These are phyloP conservation scores for Tulasnella sp. DNA, from an alignment of 768 basidiomycete genomes.

Conservation along the genomic window DNA sequence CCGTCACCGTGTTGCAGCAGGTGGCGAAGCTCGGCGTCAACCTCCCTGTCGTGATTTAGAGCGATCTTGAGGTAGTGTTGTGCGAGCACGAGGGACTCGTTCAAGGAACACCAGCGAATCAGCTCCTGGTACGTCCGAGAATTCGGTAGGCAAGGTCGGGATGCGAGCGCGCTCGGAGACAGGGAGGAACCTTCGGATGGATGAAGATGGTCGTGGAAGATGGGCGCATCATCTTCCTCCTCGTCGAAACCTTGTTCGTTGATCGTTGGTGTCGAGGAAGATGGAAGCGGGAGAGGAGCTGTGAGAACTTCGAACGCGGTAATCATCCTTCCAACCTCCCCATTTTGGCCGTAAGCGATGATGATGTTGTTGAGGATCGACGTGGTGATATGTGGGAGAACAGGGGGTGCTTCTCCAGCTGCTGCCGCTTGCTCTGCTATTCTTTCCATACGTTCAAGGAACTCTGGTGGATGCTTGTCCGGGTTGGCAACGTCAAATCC, in stretches of 20 bases:
- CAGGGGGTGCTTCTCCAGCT: neutral
- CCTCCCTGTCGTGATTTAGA: slow-evolving; percentile 53
- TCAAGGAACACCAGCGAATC: slow-evolving; percentile 48
- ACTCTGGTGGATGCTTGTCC: slow-evolving; percentile 55
- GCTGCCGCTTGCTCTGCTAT: slow-evolving; percentile 8
- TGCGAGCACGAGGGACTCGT: slow-evolving; percentile 27
- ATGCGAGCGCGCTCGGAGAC: slow-evolving; percentile 39
- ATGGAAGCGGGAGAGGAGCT: slow-evolving; percentile 57
- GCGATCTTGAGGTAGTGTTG: slow-evolving; percentile 50
- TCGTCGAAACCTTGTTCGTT: slow-evolving; percentile 59
- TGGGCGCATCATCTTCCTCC: slow-evolving; percentile 55
- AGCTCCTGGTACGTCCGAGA: slow-evolving; percentile 50
- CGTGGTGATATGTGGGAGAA: slow-evolving; percentile 52
- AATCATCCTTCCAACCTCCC: slow-evolving; percentile 62
- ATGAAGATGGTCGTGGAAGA: slow-evolving; percentile 28
- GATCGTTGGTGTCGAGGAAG: slow-evolving; percentile 39
- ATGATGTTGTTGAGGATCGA: slow-evolving; percentile 68
- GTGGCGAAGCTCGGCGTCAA: slow-evolving; percentile 43
- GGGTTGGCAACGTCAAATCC: slow-evolving; percentile 74
- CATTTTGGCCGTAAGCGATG: slow-evolving; percentile 61
- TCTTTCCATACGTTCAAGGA: slow-evolving; percentile 32
- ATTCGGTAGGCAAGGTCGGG: slow-evolving; percentile 56
- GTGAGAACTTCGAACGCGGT: slow-evolving; percentile 77
- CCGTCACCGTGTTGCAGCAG: slow-evolving; percentile 37
- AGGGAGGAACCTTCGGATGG: slow-evolving; percentile 46